A percentile compares a stretch with the other conserved stretches of the same genome.
Evolutionary conservation across 495 filamentous ascomycete species (phyloP).

Genomic region (Cladorrhinum samala): DNA sequence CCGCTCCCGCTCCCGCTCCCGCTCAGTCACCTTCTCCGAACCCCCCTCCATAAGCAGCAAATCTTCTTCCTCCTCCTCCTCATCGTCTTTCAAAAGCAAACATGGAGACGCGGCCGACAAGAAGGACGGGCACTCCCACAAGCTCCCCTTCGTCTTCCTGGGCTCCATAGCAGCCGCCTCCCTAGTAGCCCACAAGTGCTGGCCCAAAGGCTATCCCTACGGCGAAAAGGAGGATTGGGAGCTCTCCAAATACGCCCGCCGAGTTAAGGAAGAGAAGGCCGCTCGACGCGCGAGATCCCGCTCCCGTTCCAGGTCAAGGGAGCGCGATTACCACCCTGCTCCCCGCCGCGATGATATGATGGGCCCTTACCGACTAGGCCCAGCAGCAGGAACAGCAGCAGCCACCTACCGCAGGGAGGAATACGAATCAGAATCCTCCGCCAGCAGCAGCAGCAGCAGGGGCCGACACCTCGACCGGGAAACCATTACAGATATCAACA

Average conservation of each 20-base stretch:
- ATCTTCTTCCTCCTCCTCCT: slow-evolving; percentile 11
- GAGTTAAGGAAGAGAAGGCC: neutral
- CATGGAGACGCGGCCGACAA: slow-evolving; percentile 1
- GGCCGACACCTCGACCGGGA: neutral
- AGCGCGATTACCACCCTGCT: neutral
- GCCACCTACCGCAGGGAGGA: too few relatives aligned
- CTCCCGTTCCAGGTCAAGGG: neutral
- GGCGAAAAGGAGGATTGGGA: slow-evolving; percentile 37
- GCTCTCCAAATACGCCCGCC: slow-evolving; percentile 11
- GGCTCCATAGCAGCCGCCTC: slow-evolving; percentile 33
- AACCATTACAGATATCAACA: neutral
- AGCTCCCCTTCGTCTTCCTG: slow-evolving; percentile 32
- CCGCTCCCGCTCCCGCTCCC: neutral
- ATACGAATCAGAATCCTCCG: too few relatives aligned
- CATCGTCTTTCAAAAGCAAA: neutral
- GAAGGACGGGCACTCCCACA: slow-evolving; percentile 16
- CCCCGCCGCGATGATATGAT: too few relatives aligned
- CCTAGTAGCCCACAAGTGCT: slow-evolving; percentile 32
- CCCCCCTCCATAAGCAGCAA: neutral
- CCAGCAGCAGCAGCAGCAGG: too few relatives aligned
- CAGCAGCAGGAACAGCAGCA: too few relatives aligned
- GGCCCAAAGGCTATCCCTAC: slow-evolving; percentile 36
- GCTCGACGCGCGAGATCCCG: neutral
- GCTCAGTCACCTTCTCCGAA: slow-evolving; percentile 8
- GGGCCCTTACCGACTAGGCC: too few relatives aligned